These are phyloP conservation scores for Plenodomus tracheiphilus DNA, from an alignment of 2,329 filamentous ascomycete genomes.

Conservation along the genomic window DNA sequence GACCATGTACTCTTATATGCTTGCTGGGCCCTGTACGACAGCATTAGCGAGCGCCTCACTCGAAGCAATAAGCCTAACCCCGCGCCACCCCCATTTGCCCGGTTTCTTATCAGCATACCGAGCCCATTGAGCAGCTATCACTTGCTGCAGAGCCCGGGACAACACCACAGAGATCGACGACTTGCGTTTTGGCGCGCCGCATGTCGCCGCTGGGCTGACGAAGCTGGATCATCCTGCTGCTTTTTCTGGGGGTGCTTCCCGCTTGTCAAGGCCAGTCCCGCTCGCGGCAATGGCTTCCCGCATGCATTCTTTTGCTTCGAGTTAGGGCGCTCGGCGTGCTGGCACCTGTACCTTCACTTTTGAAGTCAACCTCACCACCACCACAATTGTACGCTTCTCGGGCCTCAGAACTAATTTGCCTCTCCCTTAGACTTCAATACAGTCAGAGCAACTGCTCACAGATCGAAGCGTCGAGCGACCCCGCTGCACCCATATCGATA, in stretches of 20 bases:
- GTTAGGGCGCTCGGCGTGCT: constrained; percentile 10
- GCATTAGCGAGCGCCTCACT: constrained; percentile 25
- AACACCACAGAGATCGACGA: constrained; percentile 31
- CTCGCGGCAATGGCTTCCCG: constrained; percentile 9
- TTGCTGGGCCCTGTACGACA: constrained; percentile 18
- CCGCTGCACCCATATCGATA: constrained; percentile 27
- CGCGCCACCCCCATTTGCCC: constrained; percentile 40
- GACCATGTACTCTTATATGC: constrained; percentile 15
- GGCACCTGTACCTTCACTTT: not conserved
- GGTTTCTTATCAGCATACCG: constrained; percentile 36
- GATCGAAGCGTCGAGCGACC: constrained; percentile 27
- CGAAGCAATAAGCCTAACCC: constrained; percentile 20
- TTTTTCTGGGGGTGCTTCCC: constrained; percentile 14
- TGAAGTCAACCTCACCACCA: not conserved
- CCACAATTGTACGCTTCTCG: not conserved
- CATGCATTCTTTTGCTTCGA: constrained; percentile 22
- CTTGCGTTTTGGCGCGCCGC: constrained; percentile 13
- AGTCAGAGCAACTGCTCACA: constrained; percentile 31
- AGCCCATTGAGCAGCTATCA: constrained; percentile 32
- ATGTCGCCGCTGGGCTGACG: constrained; percentile 28
- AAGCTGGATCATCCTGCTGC: constrained; percentile 16
- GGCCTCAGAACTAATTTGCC: constrained; percentile 19
- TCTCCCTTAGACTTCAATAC: constrained; percentile 14
- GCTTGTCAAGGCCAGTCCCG: constrained; percentile 6
- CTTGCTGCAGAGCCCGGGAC: constrained; percentile 17